Conservation (phyloP, 768 basidiomycete species). For the Xerocomellus dryophilus region DNA sequence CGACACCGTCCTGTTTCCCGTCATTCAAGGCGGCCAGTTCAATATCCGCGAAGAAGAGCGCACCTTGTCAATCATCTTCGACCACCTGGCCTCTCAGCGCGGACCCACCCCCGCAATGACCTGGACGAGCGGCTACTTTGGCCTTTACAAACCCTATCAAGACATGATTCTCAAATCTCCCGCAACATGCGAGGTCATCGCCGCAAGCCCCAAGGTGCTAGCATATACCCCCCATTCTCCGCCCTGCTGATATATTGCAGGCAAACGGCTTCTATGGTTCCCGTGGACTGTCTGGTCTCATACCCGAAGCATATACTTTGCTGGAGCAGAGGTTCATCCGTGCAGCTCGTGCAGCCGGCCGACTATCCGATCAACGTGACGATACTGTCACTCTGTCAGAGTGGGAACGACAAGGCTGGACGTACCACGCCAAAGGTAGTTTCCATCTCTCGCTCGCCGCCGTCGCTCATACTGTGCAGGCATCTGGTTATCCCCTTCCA, state of each 20-base stretch:
- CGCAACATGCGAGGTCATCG: slow-evolving; percentile 68
- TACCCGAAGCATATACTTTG: slow-evolving; percentile 93
- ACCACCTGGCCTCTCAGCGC: slow-evolving; percentile 35
- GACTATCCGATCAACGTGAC: slow-evolving; percentile 25
- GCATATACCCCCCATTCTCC: neutral
- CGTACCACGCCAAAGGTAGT: slow-evolving; percentile 96
- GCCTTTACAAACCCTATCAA: slow-evolving; percentile 78
- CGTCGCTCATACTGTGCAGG: slow-evolving; percentile 42
- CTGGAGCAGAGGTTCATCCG: slow-evolving; percentile 82
- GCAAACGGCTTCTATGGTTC: slow-evolving; percentile 96
- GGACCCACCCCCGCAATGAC: slow-evolving; percentile 53
- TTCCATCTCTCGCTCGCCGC: neutral
- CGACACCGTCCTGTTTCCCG: slow-evolving; percentile 65
- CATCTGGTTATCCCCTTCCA: slow-evolving; percentile 74
- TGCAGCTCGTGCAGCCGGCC: slow-evolving; percentile 51
- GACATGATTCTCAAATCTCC: slow-evolving; percentile 59
- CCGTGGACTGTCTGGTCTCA: slow-evolving; percentile 82
- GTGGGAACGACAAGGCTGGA: slow-evolving; percentile 90
- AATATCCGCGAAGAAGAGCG: slow-evolving; percentile 82
- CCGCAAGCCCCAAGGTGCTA: slow-evolving; percentile 80
- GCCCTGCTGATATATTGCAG: slow-evolving; percentile 38
- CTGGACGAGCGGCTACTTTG: slow-evolving; percentile 95
- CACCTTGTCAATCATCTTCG: slow-evolving; percentile 55
- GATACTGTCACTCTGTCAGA: slow-evolving; percentile 71
- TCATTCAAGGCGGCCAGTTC: slow-evolving; percentile 90